These are phyloP conservation scores for Candida berthetii DNA, from an alignment of 805 yeast genomes.

Conservation along the genomic window DNA sequence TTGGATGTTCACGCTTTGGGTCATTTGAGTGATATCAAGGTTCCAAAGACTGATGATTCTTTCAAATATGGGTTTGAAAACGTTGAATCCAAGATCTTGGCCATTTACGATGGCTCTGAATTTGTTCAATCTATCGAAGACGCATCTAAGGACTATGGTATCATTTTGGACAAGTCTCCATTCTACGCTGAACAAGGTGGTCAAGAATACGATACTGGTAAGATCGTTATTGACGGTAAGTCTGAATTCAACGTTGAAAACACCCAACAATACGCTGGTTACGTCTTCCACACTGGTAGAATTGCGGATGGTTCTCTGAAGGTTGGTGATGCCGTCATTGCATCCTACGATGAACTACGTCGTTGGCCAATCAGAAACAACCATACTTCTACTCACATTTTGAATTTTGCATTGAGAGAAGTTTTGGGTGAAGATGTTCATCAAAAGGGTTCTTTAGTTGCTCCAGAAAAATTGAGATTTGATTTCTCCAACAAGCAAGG, in stretches of 20 bases:
- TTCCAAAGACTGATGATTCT: slow-evolving; percentile 80
- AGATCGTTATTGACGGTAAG: slow-evolving; percentile 78
- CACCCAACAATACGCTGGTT: slow-evolving; percentile 91
- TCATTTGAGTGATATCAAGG: slow-evolving; percentile 51
- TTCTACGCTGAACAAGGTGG: slow-evolving; percentile 99
- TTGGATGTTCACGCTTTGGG: slow-evolving; percentile 90
- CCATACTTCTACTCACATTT: slow-evolving; percentile 97
- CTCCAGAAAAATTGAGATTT: slow-evolving; percentile 91
- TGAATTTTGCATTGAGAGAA: slow-evolving; percentile 82
- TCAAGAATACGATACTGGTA: slow-evolving; percentile 95
- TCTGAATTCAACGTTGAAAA: slow-evolving; percentile 87
- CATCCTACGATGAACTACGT: slow-evolving; percentile 86
- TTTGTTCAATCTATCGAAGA: slow-evolving; percentile 49
- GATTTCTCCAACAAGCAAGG: slow-evolving; percentile 95
- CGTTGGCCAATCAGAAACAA: slow-evolving; percentile 96
- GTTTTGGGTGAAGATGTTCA: slow-evolving; percentile 85
- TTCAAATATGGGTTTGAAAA: slow-evolving; percentile 71
- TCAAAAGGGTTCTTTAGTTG: slow-evolving; percentile 95
- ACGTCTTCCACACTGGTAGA: slow-evolving; percentile 90
- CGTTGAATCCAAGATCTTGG: slow-evolving; percentile 61
- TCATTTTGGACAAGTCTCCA: slow-evolving; percentile 83
- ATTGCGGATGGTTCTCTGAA: slow-evolving; percentile 69
- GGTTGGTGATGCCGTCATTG: slow-evolving; percentile 68
- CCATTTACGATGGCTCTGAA: slow-evolving; percentile 59
- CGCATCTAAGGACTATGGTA: slow-evolving; percentile 58